Conservation (phyloP, 306 rosid species). For the Argentina anserina region DNA sequence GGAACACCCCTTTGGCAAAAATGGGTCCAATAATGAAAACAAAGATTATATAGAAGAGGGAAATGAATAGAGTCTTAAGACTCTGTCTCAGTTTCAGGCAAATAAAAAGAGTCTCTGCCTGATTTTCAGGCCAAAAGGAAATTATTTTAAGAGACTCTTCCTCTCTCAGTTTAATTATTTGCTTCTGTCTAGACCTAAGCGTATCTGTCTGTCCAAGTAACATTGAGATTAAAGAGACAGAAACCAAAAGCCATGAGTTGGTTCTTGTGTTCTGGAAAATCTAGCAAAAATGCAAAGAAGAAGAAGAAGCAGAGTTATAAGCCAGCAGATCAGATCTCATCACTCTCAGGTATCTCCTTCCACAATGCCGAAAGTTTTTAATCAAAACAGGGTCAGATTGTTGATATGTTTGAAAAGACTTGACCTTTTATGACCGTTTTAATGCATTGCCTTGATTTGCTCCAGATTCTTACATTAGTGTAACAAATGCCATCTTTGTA, state of each 20-base stretch:
- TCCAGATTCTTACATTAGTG: conserved; percentile 9
- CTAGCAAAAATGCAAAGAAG: conserved; percentile 32
- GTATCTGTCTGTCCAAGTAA: conserved; percentile 15
- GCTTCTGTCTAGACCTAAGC: background rate
- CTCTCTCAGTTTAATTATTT: background rate
- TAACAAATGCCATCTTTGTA: background rate
- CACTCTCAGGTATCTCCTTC: conserved; percentile 40
- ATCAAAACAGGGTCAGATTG: background rate
- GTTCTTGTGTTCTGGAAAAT: conserved; percentile 43
- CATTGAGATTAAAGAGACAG: conserved; percentile 20
- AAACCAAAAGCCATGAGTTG: conserved; percentile 37
- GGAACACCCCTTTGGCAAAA: conserved; percentile 23
- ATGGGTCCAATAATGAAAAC: conserved; percentile 6
- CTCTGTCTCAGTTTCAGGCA: background rate
- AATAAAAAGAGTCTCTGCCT: background rate
- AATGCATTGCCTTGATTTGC: background rate
- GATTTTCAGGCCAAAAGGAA: background rate
- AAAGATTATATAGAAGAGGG: conserved; percentile 1
- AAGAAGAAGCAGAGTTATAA: conserved; percentile 29
- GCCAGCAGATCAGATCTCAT: conserved; percentile 47
- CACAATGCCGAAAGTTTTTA: background rate
- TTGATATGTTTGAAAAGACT: conserved; percentile 7
- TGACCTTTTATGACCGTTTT: conserved; percentile 4
- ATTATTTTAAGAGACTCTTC: background rate
- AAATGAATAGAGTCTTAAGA: background rate